phyloP scores from a whole-genome alignment of 257 asterid species.

The Leptodermis oblonga region DNA sequence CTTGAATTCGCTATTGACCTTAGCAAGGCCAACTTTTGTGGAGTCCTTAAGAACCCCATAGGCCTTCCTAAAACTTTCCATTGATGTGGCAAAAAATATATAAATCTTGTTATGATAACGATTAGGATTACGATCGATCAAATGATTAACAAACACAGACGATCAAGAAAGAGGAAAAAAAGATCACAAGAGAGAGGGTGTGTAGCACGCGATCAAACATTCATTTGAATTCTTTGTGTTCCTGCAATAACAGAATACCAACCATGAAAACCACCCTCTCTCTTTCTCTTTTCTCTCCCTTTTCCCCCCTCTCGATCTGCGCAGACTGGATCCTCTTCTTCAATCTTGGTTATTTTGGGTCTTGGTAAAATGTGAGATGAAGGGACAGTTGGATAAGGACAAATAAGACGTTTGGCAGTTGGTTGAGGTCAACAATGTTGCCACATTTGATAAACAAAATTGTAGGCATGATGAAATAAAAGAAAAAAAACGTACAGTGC shows the following conservation, averaged over 20 bases:
- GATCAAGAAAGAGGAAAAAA: conserved; percentile 11
- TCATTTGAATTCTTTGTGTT: background rate
- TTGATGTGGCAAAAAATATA: conserved; percentile 13
- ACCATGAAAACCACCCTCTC: conserved; percentile 17
- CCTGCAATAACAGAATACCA: conserved; percentile 5
- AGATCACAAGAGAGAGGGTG: conserved; percentile 30
- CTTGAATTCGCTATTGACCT: conserved; percentile 94
- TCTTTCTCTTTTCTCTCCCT: background rate
- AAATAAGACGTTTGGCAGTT: conserved; percentile 16
- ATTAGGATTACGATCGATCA: no score
- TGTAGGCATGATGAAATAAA: no score
- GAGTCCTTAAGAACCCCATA: conserved; percentile 94
- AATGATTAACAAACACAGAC: conserved; percentile 2
- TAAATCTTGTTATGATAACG: background rate
- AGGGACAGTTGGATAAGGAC: conserved; percentile 15
- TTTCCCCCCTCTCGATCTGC: background rate
- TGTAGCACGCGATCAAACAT: background rate
- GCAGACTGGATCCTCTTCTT: background rate
- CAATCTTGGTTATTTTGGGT: conserved; percentile 7
- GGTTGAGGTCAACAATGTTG: background rate
- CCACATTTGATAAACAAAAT: no score
- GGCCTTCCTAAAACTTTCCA: conserved; percentile 94
- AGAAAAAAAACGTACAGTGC: no score
- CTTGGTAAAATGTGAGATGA: background rate
- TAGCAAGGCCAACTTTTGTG: conserved; percentile 92